Evolutionary conservation across 2,329 filamentous ascomycete species (phyloP).

Genomic region (Thelonectria discophora): DNA sequence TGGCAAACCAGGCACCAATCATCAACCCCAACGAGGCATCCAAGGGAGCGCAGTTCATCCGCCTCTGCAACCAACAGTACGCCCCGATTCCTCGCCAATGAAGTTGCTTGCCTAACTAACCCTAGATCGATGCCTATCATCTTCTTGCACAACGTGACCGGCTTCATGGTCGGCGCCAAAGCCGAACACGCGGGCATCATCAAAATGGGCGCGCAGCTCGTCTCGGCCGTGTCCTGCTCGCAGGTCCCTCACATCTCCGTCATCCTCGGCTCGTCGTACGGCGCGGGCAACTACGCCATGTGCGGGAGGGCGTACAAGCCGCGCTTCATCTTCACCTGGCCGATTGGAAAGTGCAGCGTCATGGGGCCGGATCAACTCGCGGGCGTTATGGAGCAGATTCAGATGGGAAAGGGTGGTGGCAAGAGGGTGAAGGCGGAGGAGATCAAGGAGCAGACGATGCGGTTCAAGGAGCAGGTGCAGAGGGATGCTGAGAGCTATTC

Average conservation of each 20-base stretch:
- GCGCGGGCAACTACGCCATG: constrained; percentile 58
- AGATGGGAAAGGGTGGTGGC: constrained; percentile 7
- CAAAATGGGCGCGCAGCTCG: constrained; percentile 55
- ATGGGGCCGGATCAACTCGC: constrained; percentile 40
- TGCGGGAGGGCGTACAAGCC: constrained; percentile 53
- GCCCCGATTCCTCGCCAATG: constrained; percentile 14
- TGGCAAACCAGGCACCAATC: constrained; percentile 52
- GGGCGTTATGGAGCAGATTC: constrained; percentile 35
- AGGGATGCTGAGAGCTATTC: constrained; percentile 36
- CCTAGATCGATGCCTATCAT: constrained; percentile 50
- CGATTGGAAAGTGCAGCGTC: constrained; percentile 34
- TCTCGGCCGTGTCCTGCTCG: constrained; percentile 54
- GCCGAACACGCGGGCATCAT: constrained; percentile 55
- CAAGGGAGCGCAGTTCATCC: constrained; percentile 55
- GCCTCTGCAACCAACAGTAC: constrained; percentile 54
- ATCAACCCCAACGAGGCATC: constrained; percentile 52
- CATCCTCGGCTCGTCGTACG: constrained; percentile 55
- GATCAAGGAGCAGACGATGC: constrained; percentile 36
- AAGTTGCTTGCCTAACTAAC: background rate
- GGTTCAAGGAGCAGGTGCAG: constrained; percentile 32
- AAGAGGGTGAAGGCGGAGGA: constrained; percentile 4
- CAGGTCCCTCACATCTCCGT: constrained; percentile 55
- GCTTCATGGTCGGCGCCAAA: constrained; percentile 58
- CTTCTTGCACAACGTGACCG: constrained; percentile 58
- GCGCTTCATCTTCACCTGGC: constrained; percentile 48